These are phyloP conservation scores for Solanum peruvianum DNA, from an alignment of 257 asterid species.

Conservation along the genomic window DNA sequence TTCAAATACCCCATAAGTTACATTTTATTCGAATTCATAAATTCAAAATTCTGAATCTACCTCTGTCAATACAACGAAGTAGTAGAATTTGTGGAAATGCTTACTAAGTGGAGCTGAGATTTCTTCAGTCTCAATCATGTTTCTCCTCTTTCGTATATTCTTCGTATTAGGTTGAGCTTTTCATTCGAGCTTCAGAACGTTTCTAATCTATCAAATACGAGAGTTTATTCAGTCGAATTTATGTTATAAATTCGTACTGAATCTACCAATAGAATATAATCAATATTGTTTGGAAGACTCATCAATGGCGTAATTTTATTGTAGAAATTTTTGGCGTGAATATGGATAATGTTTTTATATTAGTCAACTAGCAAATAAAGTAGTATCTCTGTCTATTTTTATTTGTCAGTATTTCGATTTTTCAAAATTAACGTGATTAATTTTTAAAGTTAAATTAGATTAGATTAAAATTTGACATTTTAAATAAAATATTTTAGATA, in stretches of 20 bases:
- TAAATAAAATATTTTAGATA: too few relatives aligned
- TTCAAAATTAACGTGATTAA: fast-evolving
- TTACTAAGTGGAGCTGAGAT: background rate
- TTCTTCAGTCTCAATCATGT: conserved; percentile 1
- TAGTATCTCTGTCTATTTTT: too few relatives aligned
- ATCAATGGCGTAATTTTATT: background rate
- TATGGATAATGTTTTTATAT: background rate
- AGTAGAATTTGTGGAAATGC: background rate
- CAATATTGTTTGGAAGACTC: background rate
- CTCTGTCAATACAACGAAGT: background rate
- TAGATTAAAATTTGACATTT: too few relatives aligned
- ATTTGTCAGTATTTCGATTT: too few relatives aligned
- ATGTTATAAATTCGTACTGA: background rate
- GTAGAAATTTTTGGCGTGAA: background rate
- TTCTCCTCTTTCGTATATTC: background rate
- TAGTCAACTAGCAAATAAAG: background rate
- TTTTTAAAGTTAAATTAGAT: too few relatives aligned
- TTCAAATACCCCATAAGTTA: background rate
- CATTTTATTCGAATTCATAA: background rate
- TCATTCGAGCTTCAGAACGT: background rate
- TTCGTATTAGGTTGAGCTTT: background rate
- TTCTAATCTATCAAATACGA: background rate
- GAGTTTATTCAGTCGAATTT: background rate
- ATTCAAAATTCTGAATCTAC: background rate
- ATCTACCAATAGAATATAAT: background rate